These are phyloP conservation scores for Firmiana major DNA, from an alignment of 345 rosid genomes.

Conservation along the genomic window DNA sequence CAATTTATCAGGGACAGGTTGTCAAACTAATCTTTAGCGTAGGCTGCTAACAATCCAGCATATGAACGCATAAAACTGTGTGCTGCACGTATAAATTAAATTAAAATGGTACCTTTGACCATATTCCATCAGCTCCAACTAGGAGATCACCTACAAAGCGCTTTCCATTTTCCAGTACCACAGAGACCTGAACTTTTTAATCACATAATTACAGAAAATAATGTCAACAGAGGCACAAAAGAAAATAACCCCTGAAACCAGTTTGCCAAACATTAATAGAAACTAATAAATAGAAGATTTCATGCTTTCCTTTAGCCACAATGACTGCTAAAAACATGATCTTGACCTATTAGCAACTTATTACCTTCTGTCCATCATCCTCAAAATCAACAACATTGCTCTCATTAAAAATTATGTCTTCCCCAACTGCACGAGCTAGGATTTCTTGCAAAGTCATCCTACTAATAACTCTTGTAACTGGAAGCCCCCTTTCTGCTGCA, in stretches of 20 bases:
- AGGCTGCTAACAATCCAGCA: background rate
- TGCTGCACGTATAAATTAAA: slow-evolving; percentile 19
- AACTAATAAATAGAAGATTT: background rate
- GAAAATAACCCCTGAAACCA: background rate
- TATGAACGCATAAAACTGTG: background rate
- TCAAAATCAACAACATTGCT: slow-evolving; percentile 84
- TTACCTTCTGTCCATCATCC: slow-evolving; percentile 82
- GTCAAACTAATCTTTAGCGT: background rate
- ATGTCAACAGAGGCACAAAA: background rate
- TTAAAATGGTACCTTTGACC: slow-evolving; percentile 67
- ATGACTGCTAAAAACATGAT: background rate
- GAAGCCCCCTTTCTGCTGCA: slow-evolving; percentile 84
- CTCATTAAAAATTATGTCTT: slow-evolving; percentile 68
- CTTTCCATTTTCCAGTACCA: slow-evolving; percentile 73
- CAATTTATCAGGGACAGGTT: background rate
- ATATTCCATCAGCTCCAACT: slow-evolving; percentile 94
- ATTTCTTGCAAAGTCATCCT: slow-evolving; percentile 89
- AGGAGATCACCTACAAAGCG: slow-evolving; percentile 76
- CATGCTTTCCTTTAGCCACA: background rate
- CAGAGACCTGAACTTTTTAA: slow-evolving; percentile 57
- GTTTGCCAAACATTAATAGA: slow-evolving; percentile 4
- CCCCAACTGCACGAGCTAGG: slow-evolving; percentile 75
- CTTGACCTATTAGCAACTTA: slow-evolving; percentile 6
- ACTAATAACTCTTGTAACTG: slow-evolving; percentile 85
- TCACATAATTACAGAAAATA: slow-evolving; percentile 11